These are phyloP conservation scores for Zizania palustris DNA, from an alignment of 202 grass and related monocot genomes.

Conservation along the genomic window DNA sequence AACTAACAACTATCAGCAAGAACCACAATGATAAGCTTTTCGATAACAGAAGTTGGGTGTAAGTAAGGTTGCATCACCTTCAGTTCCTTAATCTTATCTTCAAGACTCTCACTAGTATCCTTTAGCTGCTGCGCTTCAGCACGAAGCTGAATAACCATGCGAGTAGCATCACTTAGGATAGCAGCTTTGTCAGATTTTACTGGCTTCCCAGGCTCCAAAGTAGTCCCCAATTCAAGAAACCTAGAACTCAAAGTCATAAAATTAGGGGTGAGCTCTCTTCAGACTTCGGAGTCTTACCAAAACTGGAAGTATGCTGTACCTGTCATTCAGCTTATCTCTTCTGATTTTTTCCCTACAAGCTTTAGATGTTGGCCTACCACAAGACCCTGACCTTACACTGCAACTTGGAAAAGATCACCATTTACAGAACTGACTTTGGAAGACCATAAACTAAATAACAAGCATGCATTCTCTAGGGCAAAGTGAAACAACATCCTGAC, in stretches of 20 bases:
- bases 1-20: not conserved
- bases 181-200: slow-evolving; percentile 68
- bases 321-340: slow-evolving; percentile 69
- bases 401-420: slow-evolving; percentile 29
- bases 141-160: slow-evolving; percentile 67
- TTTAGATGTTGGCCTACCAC: slow-evolving; percentile 55
- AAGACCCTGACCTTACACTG: slow-evolving; percentile 59
- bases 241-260: slow-evolving; percentile 40
- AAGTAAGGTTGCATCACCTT: slow-evolving; percentile 51
- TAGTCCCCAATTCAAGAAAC: slow-evolving; percentile 67
- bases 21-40: not conserved
- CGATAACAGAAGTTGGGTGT: slow-evolving; percentile 2
- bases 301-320: slow-evolving; percentile 42
- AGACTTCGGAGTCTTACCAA: not conserved
- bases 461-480: not conserved
- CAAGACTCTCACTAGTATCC: slow-evolving; percentile 59
- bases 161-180: slow-evolving; percentile 65
- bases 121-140: slow-evolving; percentile 62
- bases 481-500: slow-evolving; percentile 42
- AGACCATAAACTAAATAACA: slow-evolving; percentile 17
- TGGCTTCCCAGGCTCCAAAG: slow-evolving; percentile 62
- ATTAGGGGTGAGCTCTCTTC: not conserved
- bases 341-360: slow-evolving; percentile 66
- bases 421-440: slow-evolving; percentile 23
- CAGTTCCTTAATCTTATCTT: slow-evolving; percentile 77